phyloP scores from a whole-genome alignment of 768 basidiomycete genomes.

The Macrolepiota albuminosa region DNA sequence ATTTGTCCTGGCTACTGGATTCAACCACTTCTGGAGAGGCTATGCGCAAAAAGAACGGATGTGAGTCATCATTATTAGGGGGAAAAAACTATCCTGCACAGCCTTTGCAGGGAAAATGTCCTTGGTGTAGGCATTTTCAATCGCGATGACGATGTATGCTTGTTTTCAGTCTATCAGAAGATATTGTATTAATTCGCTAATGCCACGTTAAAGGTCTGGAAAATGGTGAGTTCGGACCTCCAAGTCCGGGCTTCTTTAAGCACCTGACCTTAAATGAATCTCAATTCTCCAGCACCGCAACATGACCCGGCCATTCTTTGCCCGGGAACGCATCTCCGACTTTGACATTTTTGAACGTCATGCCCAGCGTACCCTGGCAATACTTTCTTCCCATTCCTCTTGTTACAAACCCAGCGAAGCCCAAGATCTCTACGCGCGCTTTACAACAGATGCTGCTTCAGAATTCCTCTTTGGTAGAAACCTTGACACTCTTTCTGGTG shows the following conservation, averaged over 20 bases:
- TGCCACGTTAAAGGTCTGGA: constrained; percentile 45
- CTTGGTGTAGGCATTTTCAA: constrained; percentile 79
- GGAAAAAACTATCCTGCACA: not conserved
- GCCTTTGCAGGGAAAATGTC: constrained; percentile 43
- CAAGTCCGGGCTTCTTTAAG: not conserved
- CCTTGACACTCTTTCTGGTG: constrained; percentile 52
- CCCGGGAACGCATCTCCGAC: constrained; percentile 65
- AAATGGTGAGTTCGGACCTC: constrained; percentile 40
- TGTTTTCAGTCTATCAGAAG: not conserved
- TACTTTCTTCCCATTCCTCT: constrained; percentile 38
- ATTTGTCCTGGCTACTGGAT: constrained; percentile 61
- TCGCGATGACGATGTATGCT: constrained; percentile 61
- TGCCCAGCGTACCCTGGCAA: constrained; percentile 39
- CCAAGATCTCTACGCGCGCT: constrained; percentile 64
- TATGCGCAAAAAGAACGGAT: constrained; percentile 58
- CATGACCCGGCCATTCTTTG: constrained; percentile 70
- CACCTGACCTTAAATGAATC: not conserved
- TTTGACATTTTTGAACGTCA: constrained; percentile 64
- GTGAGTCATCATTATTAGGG: constrained; percentile 29
- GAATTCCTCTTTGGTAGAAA: constrained; percentile 71
- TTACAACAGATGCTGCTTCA: constrained; percentile 67
- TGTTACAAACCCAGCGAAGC: constrained; percentile 47
- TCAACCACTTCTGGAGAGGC: constrained; percentile 66
- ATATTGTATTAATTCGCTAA: constrained; percentile 1
- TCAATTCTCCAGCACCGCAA: constrained; percentile 48